These are phyloP conservation scores for Vachellia pachyceras DNA, from an alignment of 306 rosid genomes.

Conservation along the genomic window DNA sequence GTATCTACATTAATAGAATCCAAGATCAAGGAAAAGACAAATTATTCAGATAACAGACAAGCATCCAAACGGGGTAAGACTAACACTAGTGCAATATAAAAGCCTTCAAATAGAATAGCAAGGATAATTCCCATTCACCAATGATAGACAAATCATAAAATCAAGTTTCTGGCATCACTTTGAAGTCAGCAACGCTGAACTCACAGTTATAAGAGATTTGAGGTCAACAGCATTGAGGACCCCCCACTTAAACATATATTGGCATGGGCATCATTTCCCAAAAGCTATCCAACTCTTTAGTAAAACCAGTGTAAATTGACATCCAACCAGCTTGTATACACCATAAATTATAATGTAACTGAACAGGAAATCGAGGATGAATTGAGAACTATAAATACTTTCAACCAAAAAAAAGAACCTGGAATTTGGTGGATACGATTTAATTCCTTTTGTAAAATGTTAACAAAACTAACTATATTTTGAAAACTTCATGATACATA, in stretches of 20 bases:
- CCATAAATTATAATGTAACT: conserved; percentile 12
- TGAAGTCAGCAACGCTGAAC: background rate
- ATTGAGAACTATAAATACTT: conserved; percentile 21
- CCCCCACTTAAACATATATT: background rate
- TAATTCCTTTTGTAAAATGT: background rate
- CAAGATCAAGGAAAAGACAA: conserved; percentile 33
- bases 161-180: too few relatives aligned
- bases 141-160: background rate
- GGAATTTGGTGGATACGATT: conserved; percentile 20
- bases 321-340: conserved; percentile 28
- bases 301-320: conserved; percentile 23
- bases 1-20: conserved; percentile 65
- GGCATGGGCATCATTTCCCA: background rate
- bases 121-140: conserved; percentile 2
- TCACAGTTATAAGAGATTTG: background rate
- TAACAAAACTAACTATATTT: conserved; percentile 27
- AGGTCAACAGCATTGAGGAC: background rate
- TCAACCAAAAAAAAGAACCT: conserved; percentile 1
- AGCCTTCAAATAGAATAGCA: conserved; percentile 25
- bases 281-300: conserved; percentile 14
- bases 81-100: conserved; percentile 9
- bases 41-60: conserved; percentile 16
- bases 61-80: conserved; percentile 7
- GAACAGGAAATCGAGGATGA: conserved; percentile 27
- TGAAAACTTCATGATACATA: background rate